phyloP scores from a whole-genome alignment of 305 asterid species.

The Andrographis paniculata region DNA sequence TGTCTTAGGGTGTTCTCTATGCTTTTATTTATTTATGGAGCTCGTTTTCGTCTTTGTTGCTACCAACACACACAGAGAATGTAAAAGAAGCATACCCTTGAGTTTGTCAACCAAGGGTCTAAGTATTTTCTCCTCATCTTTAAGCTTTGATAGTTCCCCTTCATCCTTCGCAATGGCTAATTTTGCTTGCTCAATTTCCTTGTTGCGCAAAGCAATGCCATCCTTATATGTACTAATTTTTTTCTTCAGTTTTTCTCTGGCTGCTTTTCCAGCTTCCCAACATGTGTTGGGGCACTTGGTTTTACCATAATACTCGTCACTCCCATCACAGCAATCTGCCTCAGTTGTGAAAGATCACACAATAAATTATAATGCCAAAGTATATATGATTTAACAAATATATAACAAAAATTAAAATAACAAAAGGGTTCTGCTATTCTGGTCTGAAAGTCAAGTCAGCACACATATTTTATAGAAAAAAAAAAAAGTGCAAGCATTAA shows the following conservation, averaged over 20 bases:
- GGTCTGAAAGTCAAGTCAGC: conserved; percentile 9
- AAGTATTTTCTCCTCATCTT: conserved; percentile 71
- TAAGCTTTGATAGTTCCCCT: conserved; percentile 66
- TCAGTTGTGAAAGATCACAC: conserved; percentile 21
- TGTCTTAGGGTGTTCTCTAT: conserved; percentile 9
- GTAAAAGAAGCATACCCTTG: conserved; percentile 41
- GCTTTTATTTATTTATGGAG: not conserved
- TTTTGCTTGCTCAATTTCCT: conserved; percentile 65
- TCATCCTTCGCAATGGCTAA: conserved; percentile 57
- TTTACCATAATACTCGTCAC: conserved; percentile 88
- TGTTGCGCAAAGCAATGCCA: conserved; percentile 63
- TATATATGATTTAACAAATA: no score
- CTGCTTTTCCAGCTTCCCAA: conserved; percentile 94
- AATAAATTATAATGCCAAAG: conserved; percentile 8
- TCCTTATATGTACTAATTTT: conserved; percentile 66
- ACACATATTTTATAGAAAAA: no score
- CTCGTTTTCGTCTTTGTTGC: not conserved
- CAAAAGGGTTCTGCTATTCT: conserved; percentile 6
- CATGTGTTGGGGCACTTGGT: conserved; percentile 76
- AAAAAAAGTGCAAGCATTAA: no score
- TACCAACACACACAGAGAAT: not conserved
- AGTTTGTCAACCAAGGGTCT: conserved; percentile 73
- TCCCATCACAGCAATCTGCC: conserved; percentile 98
- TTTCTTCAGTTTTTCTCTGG: conserved; percentile 79
- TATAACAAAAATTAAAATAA: conserved; percentile 8